These are phyloP conservation scores for Krasilnikovozyma curviuscula DNA, from an alignment of 768 basidiomycete genomes.

Conservation along the genomic window DNA sequence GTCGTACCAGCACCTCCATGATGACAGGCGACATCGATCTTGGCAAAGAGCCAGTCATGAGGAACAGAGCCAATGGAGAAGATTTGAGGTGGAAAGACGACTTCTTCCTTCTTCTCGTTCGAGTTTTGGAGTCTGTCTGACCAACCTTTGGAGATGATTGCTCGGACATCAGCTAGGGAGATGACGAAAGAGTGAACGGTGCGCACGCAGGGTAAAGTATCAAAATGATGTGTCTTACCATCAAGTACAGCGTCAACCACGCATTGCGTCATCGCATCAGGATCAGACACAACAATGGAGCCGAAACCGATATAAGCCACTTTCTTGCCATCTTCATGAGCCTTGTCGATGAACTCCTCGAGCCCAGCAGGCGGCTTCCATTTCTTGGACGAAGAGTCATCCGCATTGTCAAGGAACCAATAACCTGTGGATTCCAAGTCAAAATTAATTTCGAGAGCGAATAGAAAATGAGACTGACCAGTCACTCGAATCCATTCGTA, in stretches of 20 bases:
- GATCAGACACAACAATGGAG: conserved; percentile 57
- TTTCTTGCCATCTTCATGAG: conserved; percentile 58
- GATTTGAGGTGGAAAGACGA: conserved; percentile 56
- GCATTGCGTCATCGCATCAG: conserved; percentile 72
- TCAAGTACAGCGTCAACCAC: conserved; percentile 71
- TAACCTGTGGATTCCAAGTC: conserved; percentile 41
- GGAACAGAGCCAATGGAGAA: conserved; percentile 46
- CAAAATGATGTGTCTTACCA: too few species aligned
- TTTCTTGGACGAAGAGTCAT: conserved; percentile 43
- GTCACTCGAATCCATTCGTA: conserved; percentile 95
- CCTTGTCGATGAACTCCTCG: conserved; percentile 59
- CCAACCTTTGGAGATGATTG: conserved; percentile 95
- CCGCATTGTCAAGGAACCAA: conserved; percentile 90
- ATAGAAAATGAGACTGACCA: conserved; percentile 31
- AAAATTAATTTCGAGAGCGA: not conserved
- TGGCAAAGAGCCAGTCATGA: conserved; percentile 75
- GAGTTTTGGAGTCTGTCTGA: conserved; percentile 55
- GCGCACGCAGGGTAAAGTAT: too few species aligned
- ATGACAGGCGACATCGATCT: conserved; percentile 92
- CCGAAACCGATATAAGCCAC: conserved; percentile 57
- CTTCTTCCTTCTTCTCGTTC: conserved; percentile 28
- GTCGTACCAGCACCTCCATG: conserved; percentile 96
- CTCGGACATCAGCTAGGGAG: conserved; percentile 79
- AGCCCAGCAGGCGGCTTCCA: conserved; percentile 74
- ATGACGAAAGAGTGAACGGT: too few species aligned